Evolutionary conservation across 1,284 basidiomycete genomes (phyloP), one percentile per base, ranked within the genome.

Genomic region (Pterulicium gracile): DNA sequence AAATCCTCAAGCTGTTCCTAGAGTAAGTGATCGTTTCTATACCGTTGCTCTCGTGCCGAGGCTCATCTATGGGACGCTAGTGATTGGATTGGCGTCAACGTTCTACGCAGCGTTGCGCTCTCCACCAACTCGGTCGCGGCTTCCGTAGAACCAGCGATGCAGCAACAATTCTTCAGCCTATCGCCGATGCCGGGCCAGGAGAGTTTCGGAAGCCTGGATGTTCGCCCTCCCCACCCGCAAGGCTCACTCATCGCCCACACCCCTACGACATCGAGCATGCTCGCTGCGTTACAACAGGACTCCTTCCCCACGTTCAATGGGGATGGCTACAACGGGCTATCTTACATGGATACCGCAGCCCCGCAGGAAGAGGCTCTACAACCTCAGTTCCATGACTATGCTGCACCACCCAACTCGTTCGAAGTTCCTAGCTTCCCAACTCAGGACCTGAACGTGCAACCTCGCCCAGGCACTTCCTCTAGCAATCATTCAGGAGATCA

Each of bases 51-150:
- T 40, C 45, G 46, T 47, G 45, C 50, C 15, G 39, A 44, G 27
- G 46, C 66, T 43, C 61, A 54, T 43, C 47, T 42, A 17, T 36
- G 46, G 39, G 22, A 47, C 51, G 54, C 44, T 55, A 89, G 86
- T 57, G 88, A 91, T 62, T 90, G 88, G 88, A 89, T 90, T 56
- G 84, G 84, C 3, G 78, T 91, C 52, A 90, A 88, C 60, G 86
- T 91, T 48, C 70, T 91, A 52, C 73, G 87, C 54, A 88, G 73
- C 56, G 88, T 91, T 49, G 88, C 88, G 3, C 65, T 91, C 50
- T 89, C 88, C 32, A 90, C 87, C 15, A 89, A 87, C 62, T 88
- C 87, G 14, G 88, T 90, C 40, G 87, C 87, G 18, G 88, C 87
- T 24, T 91, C 88, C 24, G 88, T 90, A 45, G 88, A 90, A 56